Percentiles rank a stretch among this genome's conserved stretches.
Evolutionary conservation across 2,329 filamentous ascomycete genomes (phyloP).

Genomic region (Cladosporium halotolerans): DNA sequence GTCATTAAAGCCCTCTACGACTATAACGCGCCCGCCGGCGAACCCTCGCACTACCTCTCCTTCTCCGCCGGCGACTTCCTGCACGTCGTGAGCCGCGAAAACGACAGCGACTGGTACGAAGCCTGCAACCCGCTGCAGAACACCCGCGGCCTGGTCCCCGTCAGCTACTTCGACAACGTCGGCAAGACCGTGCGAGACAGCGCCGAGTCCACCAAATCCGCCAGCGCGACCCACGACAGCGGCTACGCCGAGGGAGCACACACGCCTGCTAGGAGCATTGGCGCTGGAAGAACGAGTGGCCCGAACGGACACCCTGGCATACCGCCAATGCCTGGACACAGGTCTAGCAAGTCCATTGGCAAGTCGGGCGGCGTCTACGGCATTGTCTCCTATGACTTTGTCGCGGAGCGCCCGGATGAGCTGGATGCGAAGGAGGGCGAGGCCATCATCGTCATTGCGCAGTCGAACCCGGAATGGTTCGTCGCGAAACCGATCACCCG

Average conservation of each 20-base stretch:
- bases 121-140: slow-evolving; percentile 91
- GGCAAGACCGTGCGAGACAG: slow-evolving; percentile 91
- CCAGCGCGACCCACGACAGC: slow-evolving; percentile 72
- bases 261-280: slow-evolving; percentile 19
- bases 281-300: slow-evolving; percentile 30
- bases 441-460: slow-evolving; percentile 95
- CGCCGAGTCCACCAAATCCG: slow-evolving; percentile 42
- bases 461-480: slow-evolving; percentile 98
- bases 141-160: slow-evolving; percentile 85
- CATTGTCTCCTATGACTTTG: slow-evolving; percentile 94
- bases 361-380: slow-evolving; percentile 80
- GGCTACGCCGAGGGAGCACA: slow-evolving; percentile 64
- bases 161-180: slow-evolving; percentile 85
- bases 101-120: slow-evolving; percentile 96
- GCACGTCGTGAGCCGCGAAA: slow-evolving; percentile 92
- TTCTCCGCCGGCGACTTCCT: slow-evolving; percentile 97
- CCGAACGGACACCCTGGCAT: slow-evolving; percentile 19
- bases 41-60: slow-evolving; percentile 61
- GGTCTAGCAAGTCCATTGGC: slow-evolving; percentile 37
- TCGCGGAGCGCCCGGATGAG: slow-evolving; percentile 91
- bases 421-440: slow-evolving; percentile 91
- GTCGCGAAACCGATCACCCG: slow-evolving; percentile 98
- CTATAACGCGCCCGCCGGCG: slow-evolving; percentile 61
- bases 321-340: slow-evolving; percentile 24
- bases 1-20: slow-evolving; percentile 97